Conservation (phyloP, 495 filamentous ascomycete genomes). For the Annulohypoxylon stygium region DNA sequence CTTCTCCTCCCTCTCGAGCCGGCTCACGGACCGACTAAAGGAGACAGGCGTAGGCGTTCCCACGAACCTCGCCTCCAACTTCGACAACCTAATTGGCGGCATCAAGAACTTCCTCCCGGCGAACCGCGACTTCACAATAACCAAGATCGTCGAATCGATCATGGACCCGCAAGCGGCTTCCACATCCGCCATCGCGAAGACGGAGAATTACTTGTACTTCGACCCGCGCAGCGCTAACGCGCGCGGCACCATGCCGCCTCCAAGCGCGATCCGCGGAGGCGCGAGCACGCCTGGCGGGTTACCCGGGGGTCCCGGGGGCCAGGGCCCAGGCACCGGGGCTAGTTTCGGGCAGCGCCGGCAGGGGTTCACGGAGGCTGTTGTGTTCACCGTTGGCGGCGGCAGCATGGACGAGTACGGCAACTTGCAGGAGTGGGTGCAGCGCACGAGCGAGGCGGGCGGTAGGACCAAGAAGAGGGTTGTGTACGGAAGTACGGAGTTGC, state of each 20-base stretch:
- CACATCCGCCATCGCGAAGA: conserved; percentile 93
- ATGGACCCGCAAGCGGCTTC: conserved; percentile 96
- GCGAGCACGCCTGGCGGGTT: conserved; percentile 57
- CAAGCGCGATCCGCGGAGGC: conserved; percentile 64
- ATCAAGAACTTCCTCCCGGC: conserved; percentile 98
- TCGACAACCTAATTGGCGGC: conserved; percentile 95
- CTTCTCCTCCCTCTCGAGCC: conserved; percentile 88
- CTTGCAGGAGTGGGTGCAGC: conserved; percentile 92
- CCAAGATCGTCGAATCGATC: conserved; percentile 97
- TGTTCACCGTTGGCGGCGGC: conserved; percentile 96
- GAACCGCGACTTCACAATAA: conserved; percentile 94
- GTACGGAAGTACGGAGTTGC: conserved; percentile 94
- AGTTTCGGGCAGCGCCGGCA: conserved; percentile 95
- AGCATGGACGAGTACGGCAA: conserved; percentile 99
- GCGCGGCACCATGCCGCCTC: conserved; percentile 89
- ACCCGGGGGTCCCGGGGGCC: conserved; percentile 59
- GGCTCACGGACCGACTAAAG: conserved; percentile 92
- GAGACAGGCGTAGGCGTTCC: conserved; percentile 76
- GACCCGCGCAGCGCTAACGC: conserved; percentile 94
- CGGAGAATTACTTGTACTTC: conserved; percentile 98
- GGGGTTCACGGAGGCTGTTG: conserved; percentile 94
- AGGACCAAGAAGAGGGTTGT: conserved; percentile 79
- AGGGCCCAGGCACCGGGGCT: conserved; percentile 76
- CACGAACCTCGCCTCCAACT: conserved; percentile 80
- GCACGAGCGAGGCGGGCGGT: conserved; percentile 70